phyloP scores from a whole-genome alignment of 2,329 filamentous ascomycete genomes.

The Aureobasidium melanogenum region DNA sequence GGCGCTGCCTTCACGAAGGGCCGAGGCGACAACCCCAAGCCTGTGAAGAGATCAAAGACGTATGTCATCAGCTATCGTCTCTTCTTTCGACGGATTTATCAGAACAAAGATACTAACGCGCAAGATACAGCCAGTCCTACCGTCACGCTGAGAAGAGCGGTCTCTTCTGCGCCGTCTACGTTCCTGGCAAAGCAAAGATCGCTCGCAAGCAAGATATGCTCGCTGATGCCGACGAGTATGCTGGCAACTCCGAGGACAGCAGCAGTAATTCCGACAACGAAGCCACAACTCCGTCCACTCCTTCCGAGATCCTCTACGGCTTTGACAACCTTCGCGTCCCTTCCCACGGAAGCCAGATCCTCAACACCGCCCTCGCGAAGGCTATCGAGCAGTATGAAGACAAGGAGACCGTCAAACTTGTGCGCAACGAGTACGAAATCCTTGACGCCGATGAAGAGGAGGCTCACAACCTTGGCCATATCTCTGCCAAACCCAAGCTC shows the following conservation, averaged over 20 bases:
- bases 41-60: conserved; percentile 25
- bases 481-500: conserved; percentile 25
- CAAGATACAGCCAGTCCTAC: conserved; percentile 15
- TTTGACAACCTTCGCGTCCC: conserved; percentile 45
- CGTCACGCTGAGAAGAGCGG: conserved; percentile 23
- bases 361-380: conserved; percentile 47
- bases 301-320: conserved; percentile 44
- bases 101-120: not conserved
- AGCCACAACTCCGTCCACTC: conserved; percentile 39
- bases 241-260: not conserved
- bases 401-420: conserved; percentile 51
- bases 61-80: conserved; percentile 14
- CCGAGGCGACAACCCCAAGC: conserved; percentile 25
- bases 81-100: too few species aligned
- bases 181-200: conserved; percentile 20
- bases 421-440: conserved; percentile 52
- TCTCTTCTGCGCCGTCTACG: conserved; percentile 17
- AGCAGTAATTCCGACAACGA: conserved; percentile 21
- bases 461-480: conserved; percentile 23
- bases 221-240: conserved; percentile 20
- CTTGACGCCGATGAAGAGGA: conserved; percentile 35
- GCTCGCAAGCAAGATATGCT: conserved; percentile 38
- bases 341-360: conserved; percentile 46
- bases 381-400: conserved; percentile 53
- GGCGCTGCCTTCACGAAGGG: conserved; percentile 26